phyloP scores from a whole-genome alignment of 306 rosid species.

The Begonia masoniana region DNA sequence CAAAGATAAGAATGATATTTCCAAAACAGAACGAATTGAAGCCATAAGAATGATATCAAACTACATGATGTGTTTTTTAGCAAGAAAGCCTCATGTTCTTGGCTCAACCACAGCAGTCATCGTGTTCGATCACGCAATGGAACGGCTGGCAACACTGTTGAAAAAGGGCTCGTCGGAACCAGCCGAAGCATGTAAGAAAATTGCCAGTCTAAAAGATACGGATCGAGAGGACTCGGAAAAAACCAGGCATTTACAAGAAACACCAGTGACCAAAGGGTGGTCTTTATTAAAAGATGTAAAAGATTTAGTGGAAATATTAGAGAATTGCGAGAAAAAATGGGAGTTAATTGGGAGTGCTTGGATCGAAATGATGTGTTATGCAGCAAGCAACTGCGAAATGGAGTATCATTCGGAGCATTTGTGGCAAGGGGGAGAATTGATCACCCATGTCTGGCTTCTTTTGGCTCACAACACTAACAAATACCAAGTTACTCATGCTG shows the following conservation, averaged over 20 bases:
- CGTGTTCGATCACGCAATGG: slow-evolving; percentile 30
- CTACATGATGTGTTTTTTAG: slow-evolving; percentile 62
- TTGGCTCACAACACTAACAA: slow-evolving; percentile 50
- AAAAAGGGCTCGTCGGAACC: background rate
- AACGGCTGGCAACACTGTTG: slow-evolving; percentile 16
- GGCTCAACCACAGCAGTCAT: slow-evolving; percentile 33
- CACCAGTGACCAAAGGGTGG: slow-evolving; percentile 41
- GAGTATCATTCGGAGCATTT: slow-evolving; percentile 61
- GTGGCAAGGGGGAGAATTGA: slow-evolving; percentile 58
- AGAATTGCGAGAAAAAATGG: slow-evolving; percentile 23
- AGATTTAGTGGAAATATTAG: slow-evolving; percentile 28
- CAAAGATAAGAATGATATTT: slow-evolving; percentile 2
- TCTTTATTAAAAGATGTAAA: slow-evolving; percentile 29
- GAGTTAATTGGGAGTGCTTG: slow-evolving; percentile 42
- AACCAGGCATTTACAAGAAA: no score
- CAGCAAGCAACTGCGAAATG: slow-evolving; percentile 38
- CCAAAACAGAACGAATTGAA: slow-evolving; percentile 7
- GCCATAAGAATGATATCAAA: slow-evolving; percentile 29
- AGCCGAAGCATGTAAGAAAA: no score
- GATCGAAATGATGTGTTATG: slow-evolving; percentile 66
- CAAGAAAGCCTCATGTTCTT: slow-evolving; percentile 29
- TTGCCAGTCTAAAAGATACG: background rate
- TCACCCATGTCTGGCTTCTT: slow-evolving; percentile 61
- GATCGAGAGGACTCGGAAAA: slow-evolving; percentile 3
- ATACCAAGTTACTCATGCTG: no score